Evolutionary conservation across 441 rosid genomes (phyloP).

Genomic region (Populus hybrid): DNA sequence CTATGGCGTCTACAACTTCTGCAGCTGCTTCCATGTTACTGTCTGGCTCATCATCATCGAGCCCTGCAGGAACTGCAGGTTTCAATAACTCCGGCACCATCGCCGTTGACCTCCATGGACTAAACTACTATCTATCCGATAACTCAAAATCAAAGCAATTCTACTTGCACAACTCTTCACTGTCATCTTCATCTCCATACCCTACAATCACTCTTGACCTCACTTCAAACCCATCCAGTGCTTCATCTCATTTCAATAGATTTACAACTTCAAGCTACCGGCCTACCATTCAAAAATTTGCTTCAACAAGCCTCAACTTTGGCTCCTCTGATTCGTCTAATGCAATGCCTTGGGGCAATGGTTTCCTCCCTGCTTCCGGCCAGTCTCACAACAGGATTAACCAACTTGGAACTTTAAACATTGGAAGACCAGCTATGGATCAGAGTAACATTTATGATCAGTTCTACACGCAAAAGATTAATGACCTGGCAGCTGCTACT

Average conservation of each 20-base stretch:
- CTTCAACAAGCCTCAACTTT: conserved; percentile 52
- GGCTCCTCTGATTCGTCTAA: conserved; percentile 36
- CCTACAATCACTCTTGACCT: conserved; percentile 71
- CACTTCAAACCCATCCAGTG: conserved; percentile 40
- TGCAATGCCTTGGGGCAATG: conserved; percentile 41
- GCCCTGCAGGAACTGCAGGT: neutral
- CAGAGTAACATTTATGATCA: conserved; percentile 26
- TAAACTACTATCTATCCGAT: conserved; percentile 57
- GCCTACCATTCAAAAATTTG: conserved; percentile 27
- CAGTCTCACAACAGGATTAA: conserved; percentile 32
- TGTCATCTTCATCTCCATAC: conserved; percentile 44
- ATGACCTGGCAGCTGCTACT: conserved; percentile 20
- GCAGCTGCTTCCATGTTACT: conserved; percentile 87
- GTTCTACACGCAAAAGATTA: conserved; percentile 36
- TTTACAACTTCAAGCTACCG: conserved; percentile 30
- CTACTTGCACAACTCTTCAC: conserved; percentile 44
- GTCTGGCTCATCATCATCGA: conserved; percentile 49
- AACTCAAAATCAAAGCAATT: conserved; percentile 41
- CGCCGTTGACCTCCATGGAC: conserved; percentile 47
- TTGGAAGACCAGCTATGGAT: conserved; percentile 34
- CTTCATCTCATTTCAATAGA: conserved; percentile 37
- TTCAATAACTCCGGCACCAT: conserved; percentile 18
- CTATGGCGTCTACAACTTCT: conserved; percentile 91
- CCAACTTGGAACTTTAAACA: conserved; percentile 35
- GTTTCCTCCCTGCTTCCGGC: conserved; percentile 22